Percentiles rank a stretch among this genome's conserved stretches.
phyloP scores from a whole-genome alignment of 768 basidiomycete species.

The Hebeloma cylindrosporum region DNA sequence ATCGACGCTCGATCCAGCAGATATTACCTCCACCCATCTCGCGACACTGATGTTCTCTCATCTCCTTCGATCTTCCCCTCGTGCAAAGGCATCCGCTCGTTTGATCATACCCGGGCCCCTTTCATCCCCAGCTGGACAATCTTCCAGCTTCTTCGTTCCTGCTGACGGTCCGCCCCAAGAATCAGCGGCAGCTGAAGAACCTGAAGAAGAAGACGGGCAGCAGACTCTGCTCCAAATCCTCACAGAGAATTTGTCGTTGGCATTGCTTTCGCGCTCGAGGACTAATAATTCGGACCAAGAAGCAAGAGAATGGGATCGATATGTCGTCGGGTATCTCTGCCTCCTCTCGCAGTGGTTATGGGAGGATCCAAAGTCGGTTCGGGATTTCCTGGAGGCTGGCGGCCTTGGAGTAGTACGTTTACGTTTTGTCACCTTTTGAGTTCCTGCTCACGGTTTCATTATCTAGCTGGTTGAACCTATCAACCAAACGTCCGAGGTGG shows the following conservation, averaged over 20 bases:
- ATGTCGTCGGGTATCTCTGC: constrained; percentile 83
- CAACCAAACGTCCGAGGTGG: constrained; percentile 84
- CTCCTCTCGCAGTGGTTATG: constrained; percentile 92
- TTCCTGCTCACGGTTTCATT: neutral
- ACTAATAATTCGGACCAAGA: constrained; percentile 68
- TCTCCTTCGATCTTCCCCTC: constrained; percentile 66
- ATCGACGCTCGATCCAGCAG: constrained; percentile 47
- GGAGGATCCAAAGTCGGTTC: constrained; percentile 89
- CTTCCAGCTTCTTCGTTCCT: constrained; percentile 68
- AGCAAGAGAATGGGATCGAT: constrained; percentile 84
- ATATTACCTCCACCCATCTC: constrained; percentile 67
- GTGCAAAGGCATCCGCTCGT: constrained; percentile 63
- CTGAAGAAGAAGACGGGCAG: constrained; percentile 60
- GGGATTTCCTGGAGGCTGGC: constrained; percentile 87
- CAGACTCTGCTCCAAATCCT: constrained; percentile 82
- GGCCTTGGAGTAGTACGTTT: constrained; percentile 86
- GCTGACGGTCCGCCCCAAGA: constrained; percentile 57
- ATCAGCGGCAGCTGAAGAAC: constrained; percentile 27
- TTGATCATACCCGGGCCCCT: constrained; percentile 55
- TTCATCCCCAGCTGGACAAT: constrained; percentile 29
- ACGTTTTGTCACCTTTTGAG: neutral
- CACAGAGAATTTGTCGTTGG: constrained; percentile 86
- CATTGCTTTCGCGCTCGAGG: constrained; percentile 74
- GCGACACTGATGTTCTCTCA: constrained; percentile 79
- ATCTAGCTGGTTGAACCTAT: constrained; percentile 89